Evolutionary conservation across 306 rosid species (phyloP).

Genomic region (Abrus precatorius): DNA sequence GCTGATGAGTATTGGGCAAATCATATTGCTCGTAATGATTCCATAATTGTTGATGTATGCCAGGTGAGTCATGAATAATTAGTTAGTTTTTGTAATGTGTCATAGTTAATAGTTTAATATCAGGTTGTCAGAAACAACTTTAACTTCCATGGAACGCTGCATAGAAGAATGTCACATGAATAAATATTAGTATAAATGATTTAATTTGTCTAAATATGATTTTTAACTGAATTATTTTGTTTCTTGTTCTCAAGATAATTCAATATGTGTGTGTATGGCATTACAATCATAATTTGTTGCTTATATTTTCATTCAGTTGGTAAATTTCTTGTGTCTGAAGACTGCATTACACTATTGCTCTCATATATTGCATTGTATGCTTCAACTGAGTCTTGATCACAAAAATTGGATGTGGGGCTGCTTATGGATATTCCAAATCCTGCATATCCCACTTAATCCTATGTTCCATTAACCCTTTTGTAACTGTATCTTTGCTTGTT

Average conservation of each 20-base stretch:
- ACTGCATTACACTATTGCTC: neutral
- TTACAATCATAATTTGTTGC: neutral
- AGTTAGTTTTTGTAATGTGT: neutral
- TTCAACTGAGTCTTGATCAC: constrained; percentile 4
- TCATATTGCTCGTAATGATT: constrained; percentile 98
- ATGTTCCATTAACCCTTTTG: neutral
- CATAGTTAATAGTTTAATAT: constrained; percentile 36
- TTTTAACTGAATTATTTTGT: neutral
- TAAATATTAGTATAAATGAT: constrained; percentile 25
- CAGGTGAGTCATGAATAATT: constrained; percentile 71
- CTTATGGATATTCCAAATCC: neutral
- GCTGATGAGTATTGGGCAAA: constrained; percentile 99
- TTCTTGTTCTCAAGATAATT: neutral
- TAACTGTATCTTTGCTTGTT: neutral
- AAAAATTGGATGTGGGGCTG: neutral
- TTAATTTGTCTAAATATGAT: constrained; percentile 20
- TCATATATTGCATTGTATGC: neutral
- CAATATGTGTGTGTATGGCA: neutral
- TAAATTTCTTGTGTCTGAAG: neutral
- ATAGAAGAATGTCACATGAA: constrained; percentile 9
- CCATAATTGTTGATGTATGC: constrained; percentile 97
- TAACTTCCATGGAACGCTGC: constrained; percentile 31
- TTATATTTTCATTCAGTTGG: neutral
- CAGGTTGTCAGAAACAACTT: constrained; percentile 33
- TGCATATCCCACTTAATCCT: constrained; percentile 2